Conservation (phyloP, 805 yeast species). For the Candida dendrica region DNA sequence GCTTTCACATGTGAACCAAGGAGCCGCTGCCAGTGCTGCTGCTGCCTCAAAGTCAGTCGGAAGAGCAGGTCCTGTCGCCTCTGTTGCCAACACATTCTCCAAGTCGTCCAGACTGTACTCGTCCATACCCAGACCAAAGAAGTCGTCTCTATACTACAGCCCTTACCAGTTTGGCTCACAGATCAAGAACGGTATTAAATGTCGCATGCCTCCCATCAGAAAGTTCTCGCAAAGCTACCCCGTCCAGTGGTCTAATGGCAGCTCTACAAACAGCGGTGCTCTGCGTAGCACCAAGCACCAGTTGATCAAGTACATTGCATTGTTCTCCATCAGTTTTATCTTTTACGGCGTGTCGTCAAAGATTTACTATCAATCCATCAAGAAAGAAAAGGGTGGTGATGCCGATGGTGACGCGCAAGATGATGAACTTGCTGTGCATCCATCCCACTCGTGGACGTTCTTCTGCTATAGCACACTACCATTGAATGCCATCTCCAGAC, state of each 20-base stretch:
- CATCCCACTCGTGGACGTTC: slow-evolving; percentile 79
- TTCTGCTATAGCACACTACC: slow-evolving; percentile 89
- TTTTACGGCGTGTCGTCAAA: slow-evolving; percentile 23
- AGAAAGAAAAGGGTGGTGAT: slow-evolving; percentile 4
- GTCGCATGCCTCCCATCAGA: slow-evolving; percentile 21
- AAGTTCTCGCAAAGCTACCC: slow-evolving; percentile 16
- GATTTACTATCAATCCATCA: slow-evolving; percentile 17
- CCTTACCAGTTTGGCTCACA: slow-evolving; percentile 29
- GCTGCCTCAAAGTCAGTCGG: not conserved
- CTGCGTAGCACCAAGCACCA: slow-evolving; percentile 13
- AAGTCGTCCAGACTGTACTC: slow-evolving; percentile 36
- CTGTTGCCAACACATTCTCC: slow-evolving; percentile 5
- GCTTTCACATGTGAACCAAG: slow-evolving; percentile 1
- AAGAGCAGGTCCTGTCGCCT: slow-evolving; percentile 1
- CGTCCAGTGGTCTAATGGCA: slow-evolving; percentile 13
- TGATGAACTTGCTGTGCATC: slow-evolving; percentile 32
- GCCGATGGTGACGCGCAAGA: slow-evolving; percentile 17
- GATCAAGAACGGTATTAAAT: slow-evolving; percentile 21
- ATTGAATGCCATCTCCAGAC: slow-evolving; percentile 78
- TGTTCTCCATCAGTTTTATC: slow-evolving; percentile 20
- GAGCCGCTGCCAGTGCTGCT: not conserved
- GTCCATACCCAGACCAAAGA: slow-evolving; percentile 44
- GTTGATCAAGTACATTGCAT: slow-evolving; percentile 20
- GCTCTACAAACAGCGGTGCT: slow-evolving; percentile 7
- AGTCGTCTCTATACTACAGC: slow-evolving; percentile 34